Conservation (phyloP, 2,329 filamentous ascomycete species). For the Arthrobotrys sphaeroides region DNA sequence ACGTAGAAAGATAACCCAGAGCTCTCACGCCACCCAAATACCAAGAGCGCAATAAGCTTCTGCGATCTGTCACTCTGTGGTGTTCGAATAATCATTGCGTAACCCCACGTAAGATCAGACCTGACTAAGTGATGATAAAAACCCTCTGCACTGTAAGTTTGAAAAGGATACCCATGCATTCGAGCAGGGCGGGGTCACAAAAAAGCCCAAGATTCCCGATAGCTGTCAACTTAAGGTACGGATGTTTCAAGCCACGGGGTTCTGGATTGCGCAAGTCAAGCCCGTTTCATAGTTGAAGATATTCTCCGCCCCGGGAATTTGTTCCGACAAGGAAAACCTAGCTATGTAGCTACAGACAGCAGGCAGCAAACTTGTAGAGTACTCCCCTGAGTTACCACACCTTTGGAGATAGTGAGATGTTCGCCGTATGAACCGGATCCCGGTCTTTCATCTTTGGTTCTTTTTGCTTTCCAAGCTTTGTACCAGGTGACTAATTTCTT, state of each 20-base stretch:
- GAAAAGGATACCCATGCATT: constrained; percentile 11
- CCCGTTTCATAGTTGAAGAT: constrained; percentile 22
- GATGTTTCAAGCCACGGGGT: constrained; percentile 35
- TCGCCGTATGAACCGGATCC: constrained; percentile 8
- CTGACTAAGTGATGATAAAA: constrained; percentile 46
- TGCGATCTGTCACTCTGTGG: background rate
- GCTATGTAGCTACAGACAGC: constrained; percentile 7
- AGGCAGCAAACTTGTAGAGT: background rate
- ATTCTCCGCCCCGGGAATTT: constrained; percentile 46
- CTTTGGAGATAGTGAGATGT: background rate
- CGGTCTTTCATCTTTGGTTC: constrained; percentile 5
- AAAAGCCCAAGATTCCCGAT: background rate
- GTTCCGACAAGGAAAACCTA: constrained; percentile 36
- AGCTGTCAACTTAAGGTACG: constrained; percentile 12
- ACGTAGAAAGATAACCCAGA: constrained; percentile 1
- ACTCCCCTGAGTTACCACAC: background rate
- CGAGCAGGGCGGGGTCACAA: background rate
- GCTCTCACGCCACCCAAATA: constrained; percentile 15
- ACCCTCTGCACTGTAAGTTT: background rate
- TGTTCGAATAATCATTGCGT: constrained; percentile 14
- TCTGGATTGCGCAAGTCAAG: constrained; percentile 35
- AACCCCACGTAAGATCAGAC: background rate
- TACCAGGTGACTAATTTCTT: constrained; percentile 3
- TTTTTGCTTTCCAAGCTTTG: background rate
- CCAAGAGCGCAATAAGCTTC: background rate